Percentiles rank a stretch among this genome's conserved stretches.
Conservation (phyloP, 495 filamentous ascomycete species). For the Penicillium macrosclerotiorum region DNA sequence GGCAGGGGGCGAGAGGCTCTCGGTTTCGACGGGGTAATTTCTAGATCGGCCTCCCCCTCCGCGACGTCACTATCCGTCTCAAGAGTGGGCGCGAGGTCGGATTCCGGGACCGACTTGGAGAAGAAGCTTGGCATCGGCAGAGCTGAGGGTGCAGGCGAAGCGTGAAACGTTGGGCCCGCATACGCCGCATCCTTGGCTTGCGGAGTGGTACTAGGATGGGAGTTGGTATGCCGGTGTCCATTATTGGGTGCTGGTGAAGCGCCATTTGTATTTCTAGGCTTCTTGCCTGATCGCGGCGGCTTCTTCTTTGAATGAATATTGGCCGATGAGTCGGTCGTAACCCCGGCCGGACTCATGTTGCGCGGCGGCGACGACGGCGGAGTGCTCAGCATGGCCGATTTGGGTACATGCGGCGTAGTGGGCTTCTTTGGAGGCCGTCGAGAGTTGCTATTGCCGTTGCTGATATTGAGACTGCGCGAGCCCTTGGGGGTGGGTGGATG, state of each 20-base stretch:
- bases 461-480: constrained; percentile 23
- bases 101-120: constrained; percentile 72
- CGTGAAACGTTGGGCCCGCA: constrained; percentile 92
- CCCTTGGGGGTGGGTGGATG: constrained; percentile 40
- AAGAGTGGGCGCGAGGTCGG: constrained; percentile 34
- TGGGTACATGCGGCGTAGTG: constrained; percentile 33
- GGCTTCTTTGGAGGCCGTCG: constrained; percentile 38
- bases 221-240: constrained; percentile 33
- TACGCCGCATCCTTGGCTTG: constrained; percentile 59
- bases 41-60: constrained; percentile 32
- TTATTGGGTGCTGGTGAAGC: constrained; percentile 25
- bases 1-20: constrained; percentile 22
- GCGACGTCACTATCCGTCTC: constrained; percentile 39
- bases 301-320: constrained; percentile 41
- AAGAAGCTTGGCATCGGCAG: constrained; percentile 91
- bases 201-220: constrained; percentile 41
- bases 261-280: constrained; percentile 27
- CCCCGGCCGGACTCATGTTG: constrained; percentile 34
- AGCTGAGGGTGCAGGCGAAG: constrained; percentile 89
- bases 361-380: constrained; percentile 46
- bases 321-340: constrained; percentile 32
- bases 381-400: constrained; percentile 31
- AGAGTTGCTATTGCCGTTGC: constrained; percentile 19
- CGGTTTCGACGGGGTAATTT: constrained; percentile 44
- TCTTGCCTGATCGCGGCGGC: constrained; percentile 36